Conservation (phyloP, 169 alveolate species). For the Eimeria necatrix region DNA sequence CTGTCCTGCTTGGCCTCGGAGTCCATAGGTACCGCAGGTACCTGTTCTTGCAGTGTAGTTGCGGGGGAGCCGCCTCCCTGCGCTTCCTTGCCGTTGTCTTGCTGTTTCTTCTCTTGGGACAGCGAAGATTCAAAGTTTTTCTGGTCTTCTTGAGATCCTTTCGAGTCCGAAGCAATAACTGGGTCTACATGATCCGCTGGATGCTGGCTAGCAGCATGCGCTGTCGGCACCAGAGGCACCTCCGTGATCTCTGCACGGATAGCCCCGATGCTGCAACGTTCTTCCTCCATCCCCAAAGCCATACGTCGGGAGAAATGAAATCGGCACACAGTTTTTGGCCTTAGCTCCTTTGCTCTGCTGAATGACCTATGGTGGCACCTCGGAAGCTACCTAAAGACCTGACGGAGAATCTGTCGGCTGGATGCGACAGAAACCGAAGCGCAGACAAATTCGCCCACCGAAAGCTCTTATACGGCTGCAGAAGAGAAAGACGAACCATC, state of each 20-base stretch:
- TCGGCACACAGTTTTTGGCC: not conserved
- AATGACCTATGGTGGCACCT: not conserved
- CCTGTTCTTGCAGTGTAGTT: not conserved
- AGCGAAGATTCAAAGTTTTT: not conserved
- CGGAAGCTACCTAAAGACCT: not conserved
- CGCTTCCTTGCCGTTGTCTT: not conserved
- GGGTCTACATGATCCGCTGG: conserved; percentile 54
- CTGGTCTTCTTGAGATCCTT: conserved; percentile 24
- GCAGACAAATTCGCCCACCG: not conserved
- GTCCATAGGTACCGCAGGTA: not conserved
- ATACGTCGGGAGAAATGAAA: not conserved
- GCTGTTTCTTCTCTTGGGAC: not conserved
- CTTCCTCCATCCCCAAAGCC: conserved; percentile 64
- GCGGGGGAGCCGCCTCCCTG: not conserved
- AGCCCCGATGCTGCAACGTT: conserved; percentile 37
- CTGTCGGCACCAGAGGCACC: conserved; percentile 15
- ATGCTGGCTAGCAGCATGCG: conserved; percentile 73
- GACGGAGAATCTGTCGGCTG: no score
- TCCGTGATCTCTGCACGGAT: conserved; percentile 61
- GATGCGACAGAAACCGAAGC: not conserved
- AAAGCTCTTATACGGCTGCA: not conserved
- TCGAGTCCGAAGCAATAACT: not conserved
- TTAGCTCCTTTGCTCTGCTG: not conserved
- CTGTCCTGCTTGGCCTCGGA: not conserved
- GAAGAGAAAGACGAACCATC: conserved; percentile 21